A percentile compares a stretch with the other conserved stretches of the same genome.
phyloP scores from a whole-genome alignment of 257 asterid species.

The Nicotiana tabacum region DNA sequence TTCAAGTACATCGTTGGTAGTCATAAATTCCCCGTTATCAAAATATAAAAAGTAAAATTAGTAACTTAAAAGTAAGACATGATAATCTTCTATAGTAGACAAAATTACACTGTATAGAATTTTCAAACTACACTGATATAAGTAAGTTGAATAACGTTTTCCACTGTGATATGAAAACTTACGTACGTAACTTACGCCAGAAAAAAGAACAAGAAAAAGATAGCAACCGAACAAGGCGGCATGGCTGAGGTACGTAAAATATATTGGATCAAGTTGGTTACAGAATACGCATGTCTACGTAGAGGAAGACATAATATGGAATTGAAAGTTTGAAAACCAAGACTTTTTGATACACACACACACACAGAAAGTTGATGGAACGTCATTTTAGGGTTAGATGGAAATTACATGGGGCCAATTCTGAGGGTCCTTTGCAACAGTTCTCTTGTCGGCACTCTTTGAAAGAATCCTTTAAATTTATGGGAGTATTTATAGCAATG shows the following conservation, averaged over 20 bases:
- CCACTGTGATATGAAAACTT: neutral
- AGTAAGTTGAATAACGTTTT: too few relatives aligned
- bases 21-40: too few relatives aligned
- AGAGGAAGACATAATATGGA: constrained; percentile 9
- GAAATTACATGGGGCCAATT: constrained; percentile 45
- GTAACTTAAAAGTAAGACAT: too few relatives aligned
- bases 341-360: neutral
- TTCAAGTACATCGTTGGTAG: too few relatives aligned
- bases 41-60: too few relatives aligned
- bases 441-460: constrained; percentile 37
- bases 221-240: constrained; percentile 6
- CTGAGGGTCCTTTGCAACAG: constrained; percentile 18
- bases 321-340: neutral
- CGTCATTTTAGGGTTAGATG: constrained; percentile 94
- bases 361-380: constrained; percentile 48
- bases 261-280: constrained; percentile 33
- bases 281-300: constrained; percentile 39
- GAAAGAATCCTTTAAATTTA: constrained; percentile 22
- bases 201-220: neutral
- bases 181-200: neutral
- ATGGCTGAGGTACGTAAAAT: constrained; percentile 11
- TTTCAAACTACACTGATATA: too few relatives aligned
- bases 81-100: too few relatives aligned
- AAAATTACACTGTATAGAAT: too few relatives aligned
- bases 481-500: constrained; percentile 5